These are phyloP conservation scores for Aspergillus nomiae DNA, from an alignment of 2,329 filamentous ascomycete species.

Conservation along the genomic window DNA sequence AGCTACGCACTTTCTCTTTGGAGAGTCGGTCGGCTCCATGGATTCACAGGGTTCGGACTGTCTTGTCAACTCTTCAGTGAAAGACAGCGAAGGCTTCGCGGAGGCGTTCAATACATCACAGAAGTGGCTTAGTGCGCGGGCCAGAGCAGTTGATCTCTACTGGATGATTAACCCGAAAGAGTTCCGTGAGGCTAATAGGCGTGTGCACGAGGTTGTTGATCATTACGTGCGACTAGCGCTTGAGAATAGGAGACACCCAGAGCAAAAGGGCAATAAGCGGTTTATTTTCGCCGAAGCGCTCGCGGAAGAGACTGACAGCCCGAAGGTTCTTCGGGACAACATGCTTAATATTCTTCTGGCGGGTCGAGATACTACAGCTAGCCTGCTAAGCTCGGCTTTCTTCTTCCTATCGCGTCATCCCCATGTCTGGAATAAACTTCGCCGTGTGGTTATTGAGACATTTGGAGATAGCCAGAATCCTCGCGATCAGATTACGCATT, in stretches of 20 bases:
- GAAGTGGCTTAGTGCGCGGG: slow-evolving; percentile 32
- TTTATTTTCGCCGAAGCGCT: slow-evolving; percentile 56
- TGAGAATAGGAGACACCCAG: slow-evolving; percentile 34
- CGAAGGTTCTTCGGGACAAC: slow-evolving; percentile 49
- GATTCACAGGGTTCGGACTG: slow-evolving; percentile 50
- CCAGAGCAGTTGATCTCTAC: slow-evolving; percentile 35
- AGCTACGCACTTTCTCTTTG: slow-evolving; percentile 83
- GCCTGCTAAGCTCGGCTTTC: slow-evolving; percentile 48
- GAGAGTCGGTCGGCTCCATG: slow-evolving; percentile 67
- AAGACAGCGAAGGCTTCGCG: slow-evolving; percentile 36
- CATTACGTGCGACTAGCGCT: slow-evolving; percentile 52
- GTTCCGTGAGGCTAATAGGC: slow-evolving; percentile 42
- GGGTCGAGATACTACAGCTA: slow-evolving; percentile 56
- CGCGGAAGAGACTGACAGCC: slow-evolving; percentile 48
- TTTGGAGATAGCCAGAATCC: slow-evolving; percentile 46
- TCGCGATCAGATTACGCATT: slow-evolving; percentile 44
- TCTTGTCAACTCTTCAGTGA: slow-evolving; percentile 44
- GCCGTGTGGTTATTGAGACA: slow-evolving; percentile 35
- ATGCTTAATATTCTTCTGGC: slow-evolving; percentile 55
- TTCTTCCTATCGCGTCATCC: slow-evolving; percentile 49
- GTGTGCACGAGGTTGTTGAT: slow-evolving; percentile 52
- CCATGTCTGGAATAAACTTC: slow-evolving; percentile 39
- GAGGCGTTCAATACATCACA: slow-evolving; percentile 39
- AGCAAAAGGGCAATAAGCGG: slow-evolving; percentile 31
- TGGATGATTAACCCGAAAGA: slow-evolving; percentile 43